Evolutionary conservation across 2,329 filamentous ascomycete species (phyloP).

Genomic region (Stenocarpella maydis): DNA sequence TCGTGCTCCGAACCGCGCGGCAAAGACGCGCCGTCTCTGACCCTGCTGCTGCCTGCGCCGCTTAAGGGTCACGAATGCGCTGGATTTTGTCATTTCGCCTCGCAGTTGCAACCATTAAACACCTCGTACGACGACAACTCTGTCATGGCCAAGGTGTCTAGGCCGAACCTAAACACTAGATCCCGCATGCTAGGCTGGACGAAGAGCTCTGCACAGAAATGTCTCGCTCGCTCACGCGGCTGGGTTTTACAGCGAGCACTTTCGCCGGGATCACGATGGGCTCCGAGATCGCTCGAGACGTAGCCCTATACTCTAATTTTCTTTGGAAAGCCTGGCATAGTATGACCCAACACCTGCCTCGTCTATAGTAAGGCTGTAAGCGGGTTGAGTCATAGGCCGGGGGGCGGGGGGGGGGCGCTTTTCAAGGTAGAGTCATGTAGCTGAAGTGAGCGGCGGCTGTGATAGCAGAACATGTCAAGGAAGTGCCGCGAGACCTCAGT

Average conservation of each 20-base stretch:
- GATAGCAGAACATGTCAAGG: conserved; percentile 11
- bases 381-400: conserved; percentile 9
- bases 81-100: conserved; percentile 10
- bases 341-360: neutral
- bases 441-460: neutral
- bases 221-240: conserved; percentile 10
- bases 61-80: conserved; percentile 10
- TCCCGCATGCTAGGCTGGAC: conserved; percentile 16
- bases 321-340: neutral
- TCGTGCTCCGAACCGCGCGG: conserved; percentile 22
- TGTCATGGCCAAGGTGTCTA: conserved; percentile 3
- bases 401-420: too few species aligned
- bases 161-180: conserved; percentile 2
- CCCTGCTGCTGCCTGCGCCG: conserved; percentile 12
- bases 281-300: neutral
- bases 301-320: neutral
- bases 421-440: neutral
- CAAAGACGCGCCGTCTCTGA: neutral
- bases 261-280: neutral
- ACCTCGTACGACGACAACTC: neutral
- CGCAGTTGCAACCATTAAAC: neutral
- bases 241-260: conserved; percentile 6
- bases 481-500: neutral
- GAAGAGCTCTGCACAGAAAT: neutral
- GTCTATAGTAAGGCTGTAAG: conserved; percentile 12